Evolutionary conservation across 306 rosid species (phyloP), one percentile per base, ranked within the genome.

Genomic region (Lathyrus sativus): DNA sequence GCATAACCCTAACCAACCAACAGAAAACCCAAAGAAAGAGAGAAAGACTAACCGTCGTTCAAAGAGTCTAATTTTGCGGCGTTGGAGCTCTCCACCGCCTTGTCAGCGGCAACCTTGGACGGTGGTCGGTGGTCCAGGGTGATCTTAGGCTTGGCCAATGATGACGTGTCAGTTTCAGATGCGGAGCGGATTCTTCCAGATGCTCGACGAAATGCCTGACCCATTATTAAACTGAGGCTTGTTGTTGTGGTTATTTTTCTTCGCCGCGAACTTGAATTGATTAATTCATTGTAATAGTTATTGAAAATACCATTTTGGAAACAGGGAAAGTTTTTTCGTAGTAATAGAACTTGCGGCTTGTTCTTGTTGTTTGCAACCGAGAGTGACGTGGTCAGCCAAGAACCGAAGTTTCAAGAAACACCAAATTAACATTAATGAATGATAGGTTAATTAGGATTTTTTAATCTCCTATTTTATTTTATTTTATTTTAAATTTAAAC

Each of bases 131-230:
- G 74, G 79, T 84, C 81, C 56, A 73, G 49, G 66, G 73, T 55
- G 78, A n/a, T 66, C 67, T 85, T 85, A 2, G 86, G 70, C 11
- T 80, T 86, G n/a, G 85, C 67, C 17, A 83, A 65, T 38, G 91
- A 44, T 57, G 87, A 41, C 54, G 88, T 14, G 46, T 89, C 77
- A 22, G 75, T 26, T 31, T 68, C 75, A 29, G 91, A 79, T 57
- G 95, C 48, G 14, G 87, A 42, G 29, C 82, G 86, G 65, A 86
- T 72, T 82, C 88, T 88, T 26, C 92, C 95, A 67, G 96, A 81
- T 17, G 95, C 99, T 79, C 96, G 92, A 77, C 97, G 99, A 80
- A 95, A 91, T 64, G 92, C 99, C 96, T 91, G 97, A 58, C 97
- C 99, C 97, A 91, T 93, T 59, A 2, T 19, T 11, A 62, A 65